Evolutionary conservation across 2,329 filamentous ascomycete genomes (phyloP).

Genomic region (Thielaviopsis ethacetica): DNA sequence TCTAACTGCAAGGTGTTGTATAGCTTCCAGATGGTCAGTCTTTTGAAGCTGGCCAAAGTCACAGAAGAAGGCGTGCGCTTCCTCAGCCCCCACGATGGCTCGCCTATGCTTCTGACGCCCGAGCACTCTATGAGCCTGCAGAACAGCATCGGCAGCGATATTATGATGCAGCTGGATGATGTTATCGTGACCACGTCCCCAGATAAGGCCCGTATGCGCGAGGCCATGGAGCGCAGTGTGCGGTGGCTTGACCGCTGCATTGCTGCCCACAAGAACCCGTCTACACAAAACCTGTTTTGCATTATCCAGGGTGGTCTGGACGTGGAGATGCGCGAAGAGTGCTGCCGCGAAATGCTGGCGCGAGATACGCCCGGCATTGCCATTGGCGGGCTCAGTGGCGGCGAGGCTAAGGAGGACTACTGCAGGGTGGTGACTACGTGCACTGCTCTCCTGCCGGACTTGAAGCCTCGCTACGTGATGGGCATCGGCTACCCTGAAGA

Average conservation of each 20-base stretch:
- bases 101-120: constrained; percentile 89
- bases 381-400: constrained; percentile 85
- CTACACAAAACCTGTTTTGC: constrained; percentile 85
- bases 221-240: constrained; percentile 88
- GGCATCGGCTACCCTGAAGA: constrained; percentile 96
- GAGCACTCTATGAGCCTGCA: constrained; percentile 94
- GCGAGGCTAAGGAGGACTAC: constrained; percentile 85
- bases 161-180: constrained; percentile 99
- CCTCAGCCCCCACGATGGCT: constrained; percentile 87
- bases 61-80: constrained; percentile 95
- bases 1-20: constrained; percentile 1
- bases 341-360: constrained; percentile 72
- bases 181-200: constrained; percentile 93
- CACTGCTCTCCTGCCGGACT: constrained; percentile 66
- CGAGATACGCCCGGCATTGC: constrained; percentile 90
- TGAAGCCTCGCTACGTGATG: constrained; percentile 98
- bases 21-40: constrained; percentile 97
- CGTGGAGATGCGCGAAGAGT: constrained; percentile 67
- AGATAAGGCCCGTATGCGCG: constrained; percentile 70
- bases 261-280: constrained; percentile 67
- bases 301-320: constrained; percentile 96
- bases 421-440: constrained; percentile 81
- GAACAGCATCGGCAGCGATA: constrained; percentile 94
- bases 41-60: constrained; percentile 81
- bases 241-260: constrained; percentile 96